These are phyloP conservation scores for Phytophthora syringae DNA, from an alignment of 352 stramenopile species.

Conservation along the genomic window DNA sequence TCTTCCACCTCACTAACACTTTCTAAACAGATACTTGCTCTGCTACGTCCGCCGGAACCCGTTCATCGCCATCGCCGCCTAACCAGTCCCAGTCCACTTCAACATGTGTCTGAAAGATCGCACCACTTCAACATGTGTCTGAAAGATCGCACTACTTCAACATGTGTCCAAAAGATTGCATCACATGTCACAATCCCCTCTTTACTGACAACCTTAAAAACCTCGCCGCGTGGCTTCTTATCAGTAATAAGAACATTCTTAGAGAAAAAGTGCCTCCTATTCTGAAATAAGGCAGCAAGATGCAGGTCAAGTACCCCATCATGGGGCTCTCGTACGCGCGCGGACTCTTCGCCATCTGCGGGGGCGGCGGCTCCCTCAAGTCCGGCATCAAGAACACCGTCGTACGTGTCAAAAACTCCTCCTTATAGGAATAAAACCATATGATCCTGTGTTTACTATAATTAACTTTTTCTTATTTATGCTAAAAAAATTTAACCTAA, in stretches of 20 bases:
- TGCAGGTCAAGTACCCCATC: slow-evolving; percentile 88
- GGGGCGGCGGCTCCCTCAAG: slow-evolving; percentile 81
- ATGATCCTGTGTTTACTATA: neutral
- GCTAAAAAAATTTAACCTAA: too few relatives aligned
- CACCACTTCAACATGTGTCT: neutral
- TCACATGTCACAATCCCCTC: neutral
- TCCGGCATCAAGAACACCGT: slow-evolving; percentile 89
- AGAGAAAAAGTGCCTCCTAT: slow-evolving; percentile 2
- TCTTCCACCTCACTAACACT: neutral
- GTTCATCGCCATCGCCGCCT: slow-evolving; percentile 29
- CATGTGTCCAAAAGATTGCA: neutral
- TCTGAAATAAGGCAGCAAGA: too few relatives aligned
- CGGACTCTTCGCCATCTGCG: slow-evolving; percentile 81
- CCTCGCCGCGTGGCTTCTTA: slow-evolving; percentile 19
- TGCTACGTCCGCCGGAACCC: slow-evolving; percentile 48
- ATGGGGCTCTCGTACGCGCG: slow-evolving; percentile 82
- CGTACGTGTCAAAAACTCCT: slow-evolving; percentile 41
- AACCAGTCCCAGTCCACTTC: neutral
- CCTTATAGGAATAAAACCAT: neutral
- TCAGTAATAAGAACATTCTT: too few relatives aligned
- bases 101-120: neutral
- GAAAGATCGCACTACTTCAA: slow-evolving; percentile 1
- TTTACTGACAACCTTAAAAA: neutral
- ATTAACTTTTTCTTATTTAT: too few relatives aligned
- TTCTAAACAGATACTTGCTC: slow-evolving; percentile 41